These are phyloP conservation scores for Aspergillus cristatus DNA, from an alignment of 495 filamentous ascomycete species.

Conservation along the genomic window DNA sequence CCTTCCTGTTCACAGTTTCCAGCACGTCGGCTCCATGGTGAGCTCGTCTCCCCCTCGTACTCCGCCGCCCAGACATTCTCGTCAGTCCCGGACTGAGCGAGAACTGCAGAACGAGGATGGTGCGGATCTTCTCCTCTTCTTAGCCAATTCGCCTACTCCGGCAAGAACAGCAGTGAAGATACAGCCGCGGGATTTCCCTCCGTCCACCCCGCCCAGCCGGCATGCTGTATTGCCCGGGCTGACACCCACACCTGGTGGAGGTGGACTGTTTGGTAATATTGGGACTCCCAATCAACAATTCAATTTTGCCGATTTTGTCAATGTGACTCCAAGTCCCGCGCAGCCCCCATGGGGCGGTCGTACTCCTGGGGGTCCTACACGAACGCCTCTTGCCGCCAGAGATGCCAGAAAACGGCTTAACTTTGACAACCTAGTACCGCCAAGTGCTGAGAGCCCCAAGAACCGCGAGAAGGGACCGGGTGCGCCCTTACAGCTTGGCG, in stretches of 20 bases:
- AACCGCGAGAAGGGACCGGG: slow-evolving; percentile 21
- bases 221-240: slow-evolving; percentile 50
- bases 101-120: slow-evolving; percentile 60
- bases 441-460: slow-evolving; percentile 30
- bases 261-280: slow-evolving; percentile 46
- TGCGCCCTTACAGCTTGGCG: slow-evolving; percentile 34
- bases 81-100: slow-evolving; percentile 36
- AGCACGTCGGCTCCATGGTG: slow-evolving; percentile 41
- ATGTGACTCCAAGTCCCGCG: slow-evolving; percentile 91
- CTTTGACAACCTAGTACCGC: slow-evolving; percentile 56
- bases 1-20: slow-evolving; percentile 69
- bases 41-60: slow-evolving; percentile 75
- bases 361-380: slow-evolving; percentile 45
- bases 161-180: slow-evolving; percentile 41
- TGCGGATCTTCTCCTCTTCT: slow-evolving; percentile 82
- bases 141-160: slow-evolving; percentile 87
- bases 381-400: slow-evolving; percentile 49
- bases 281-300: slow-evolving; percentile 60
- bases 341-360: slow-evolving; percentile 67
- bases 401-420: slow-evolving; percentile 54
- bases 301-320: slow-evolving; percentile 95
- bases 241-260: slow-evolving; percentile 73
- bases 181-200: slow-evolving; percentile 48
- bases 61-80: slow-evolving; percentile 59
- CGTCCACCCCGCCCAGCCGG: slow-evolving; percentile 81